Base-by-base conservation (phyloP, 352 stramenopile genomes). In the Phytophthora cryptogea region DNA sequence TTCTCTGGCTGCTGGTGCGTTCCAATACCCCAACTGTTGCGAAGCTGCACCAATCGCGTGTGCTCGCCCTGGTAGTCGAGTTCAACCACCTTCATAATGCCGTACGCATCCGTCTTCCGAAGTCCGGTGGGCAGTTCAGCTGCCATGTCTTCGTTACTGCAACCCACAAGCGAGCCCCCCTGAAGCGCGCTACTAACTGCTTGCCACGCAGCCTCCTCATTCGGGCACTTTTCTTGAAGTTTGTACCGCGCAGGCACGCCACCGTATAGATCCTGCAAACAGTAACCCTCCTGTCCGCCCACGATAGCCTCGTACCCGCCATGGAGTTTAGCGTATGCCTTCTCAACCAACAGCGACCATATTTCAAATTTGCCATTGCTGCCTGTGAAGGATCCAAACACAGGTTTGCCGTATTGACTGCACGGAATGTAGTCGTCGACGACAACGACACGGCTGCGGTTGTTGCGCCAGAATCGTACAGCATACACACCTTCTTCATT, bases 241-340 rank as follows among this genome's bases (percentile, higher is more conserved):
- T 83, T 87, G 66, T 82, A 90, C 13, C 70, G 85, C 16, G 66
- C 42, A 23, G 86, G 82, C 7, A 93, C 70, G n/a, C 82, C 83
- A 36, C 86, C 86, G 23, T 79, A 93, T 1, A 95, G 54, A 50
- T 95, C 86, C 46, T 95, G 83, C 27, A 95, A 68, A 20, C 68
- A 81, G 36, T 88, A 88, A 1, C 76, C 61, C 35, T 95, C 86
- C 54, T 95, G 88, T 10, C 92, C 94, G 40, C 92, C 90, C 16
- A 96, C 76, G 42, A 98, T 91, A 4, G 74, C 68, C 36, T 92
- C 86, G 67, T 98, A 98, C 27, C 80, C 88, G 31, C 93, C 93
- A 63, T 95, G 88, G 28, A 96, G 82, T 58, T 98, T 98, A 1
- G 94, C 92, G 66, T 97, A 98, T n/a, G 93, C 93, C 62, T 98